Conservation (phyloP, 768 basidiomycete species). For the Boletales sp. region DNA sequence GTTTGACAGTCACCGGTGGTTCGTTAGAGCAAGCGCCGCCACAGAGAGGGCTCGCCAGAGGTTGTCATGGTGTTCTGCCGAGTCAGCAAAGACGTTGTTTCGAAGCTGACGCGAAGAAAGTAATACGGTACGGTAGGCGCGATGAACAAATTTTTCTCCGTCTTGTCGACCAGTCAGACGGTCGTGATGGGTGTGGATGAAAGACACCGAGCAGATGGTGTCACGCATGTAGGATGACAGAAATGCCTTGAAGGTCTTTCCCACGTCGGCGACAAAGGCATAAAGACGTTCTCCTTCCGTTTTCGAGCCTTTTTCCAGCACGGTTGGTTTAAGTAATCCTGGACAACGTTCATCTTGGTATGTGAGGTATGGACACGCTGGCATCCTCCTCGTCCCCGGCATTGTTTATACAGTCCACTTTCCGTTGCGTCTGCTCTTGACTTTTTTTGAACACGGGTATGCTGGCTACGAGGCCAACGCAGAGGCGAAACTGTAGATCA, state of each 20-base stretch:
- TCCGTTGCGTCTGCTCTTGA: conserved; percentile 13
- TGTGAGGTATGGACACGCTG: conserved; percentile 19
- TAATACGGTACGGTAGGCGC: conserved; percentile 43
- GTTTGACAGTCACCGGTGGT: conserved; percentile 39
- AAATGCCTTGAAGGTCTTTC: conserved; percentile 57
- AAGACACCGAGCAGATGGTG: conserved; percentile 51
- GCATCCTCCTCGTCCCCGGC: conserved; percentile 30
- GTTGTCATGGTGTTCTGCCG: conserved; percentile 13
- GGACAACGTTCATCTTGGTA: conserved; percentile 20
- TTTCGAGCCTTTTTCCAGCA: conserved; percentile 17
- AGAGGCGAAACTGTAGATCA: conserved; percentile 27
- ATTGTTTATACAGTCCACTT: conserved; percentile 28
- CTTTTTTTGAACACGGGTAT: too few species aligned
- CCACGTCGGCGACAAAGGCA: conserved; percentile 60
- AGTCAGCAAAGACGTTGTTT: conserved; percentile 38
- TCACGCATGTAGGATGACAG: conserved; percentile 64
- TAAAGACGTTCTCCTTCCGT: conserved; percentile 30
- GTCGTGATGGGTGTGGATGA: background rate
- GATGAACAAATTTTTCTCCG: too few species aligned
- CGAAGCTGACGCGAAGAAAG: conserved; percentile 43
- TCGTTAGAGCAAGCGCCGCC: conserved; percentile 36
- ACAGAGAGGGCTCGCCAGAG: conserved; percentile 46
- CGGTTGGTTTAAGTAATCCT: conserved; percentile 27
- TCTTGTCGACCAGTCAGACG: conserved; percentile 29
- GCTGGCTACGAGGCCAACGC: conserved; percentile 28